Evolutionary conservation across 352 stramenopile species (phyloP), one percentile per base, ranked within the genome.

Genomic region (Phytopythium aichiense): DNA sequence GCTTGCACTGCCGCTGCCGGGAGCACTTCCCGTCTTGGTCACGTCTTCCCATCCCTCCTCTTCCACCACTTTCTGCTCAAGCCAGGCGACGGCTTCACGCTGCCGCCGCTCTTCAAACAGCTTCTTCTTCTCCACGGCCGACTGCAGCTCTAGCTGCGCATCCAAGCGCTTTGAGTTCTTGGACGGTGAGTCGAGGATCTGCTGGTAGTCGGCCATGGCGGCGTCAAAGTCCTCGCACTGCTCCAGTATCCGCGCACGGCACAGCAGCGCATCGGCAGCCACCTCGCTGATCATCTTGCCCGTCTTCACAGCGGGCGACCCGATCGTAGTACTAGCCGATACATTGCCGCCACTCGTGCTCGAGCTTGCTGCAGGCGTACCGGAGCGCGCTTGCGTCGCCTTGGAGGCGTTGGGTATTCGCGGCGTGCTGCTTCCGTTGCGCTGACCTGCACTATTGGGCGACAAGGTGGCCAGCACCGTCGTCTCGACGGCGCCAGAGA

Each of bases 91-190:
- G 15, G 84, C 84, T 40, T 88, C 75, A 11, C 67, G 63, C 20
- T 82, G 72, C 50, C 74, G 73, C 42, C 72, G 61, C 45, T 81
- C 65, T 59, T 84, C 67, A 23, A 72, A 78, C 7, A 61, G 61
- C 20, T 40, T 50, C 16, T 84, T 77, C 54, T 78, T 76, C 33
- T 79, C 72, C 2, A 64, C 31, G 7, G 77, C 81, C 13, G 83
- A 79, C 38, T 89, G 82, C 35, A 86, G 64, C 33, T 94, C 85
- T 37, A 91, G 65, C 67, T 94, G 85, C 9, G 85, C 82, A n/a
- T 94, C 85, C 71, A 94, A 68, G 1, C 55, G 55, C 40, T 60
- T 60, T 40, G 55, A 50, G 38, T 91, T 70, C 56, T 88, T 89
- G n/a, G 81, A 69, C 46, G 76, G 76, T 11, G 79, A 83, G 12